Evolutionary conservation across 371 early-diverging fungal species (phyloP), one percentile per base, ranked within the genome.

Genomic region (Mucor sp.): DNA sequence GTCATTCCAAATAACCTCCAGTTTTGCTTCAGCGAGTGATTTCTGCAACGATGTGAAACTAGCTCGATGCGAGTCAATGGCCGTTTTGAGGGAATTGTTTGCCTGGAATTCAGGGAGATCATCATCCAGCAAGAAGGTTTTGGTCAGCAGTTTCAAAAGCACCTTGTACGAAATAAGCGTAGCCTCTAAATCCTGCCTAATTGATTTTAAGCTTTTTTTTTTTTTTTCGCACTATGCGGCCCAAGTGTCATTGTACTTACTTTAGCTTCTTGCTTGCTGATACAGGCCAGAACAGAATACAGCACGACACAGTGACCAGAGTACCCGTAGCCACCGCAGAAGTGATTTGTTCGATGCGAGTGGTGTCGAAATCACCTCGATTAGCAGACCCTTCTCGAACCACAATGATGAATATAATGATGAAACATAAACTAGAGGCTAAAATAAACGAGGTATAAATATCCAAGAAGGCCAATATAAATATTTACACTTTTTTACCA

Each of bases 61-160:
- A 19, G 83, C 75, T 17, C 90, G 83, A 53, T 93, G 92, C 0
- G 85, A 77, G 33, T 82, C 81, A 56, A 88, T 84, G 56, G 88
- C 80, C 8, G 81, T 73, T 69, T 86, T 84, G 7, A 87, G 70
- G 6, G 85, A 75, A 23, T 66, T 64, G 35, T 84, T 80, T n/a
- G 84, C 76, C 35, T 77, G 70, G 62, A 84, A 81, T 63, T 86
- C 78, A 23, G 89, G 82, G 8, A 83, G 65, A 63, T 85, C 84
- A 8, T 80, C 80, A 64, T 90, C 91, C 53, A 91, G 65, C 19
- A 91, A 70, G 58, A 91, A 91, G 1, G 89, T 88, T 71, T 89
- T 89, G 21, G 88, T 88, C 47, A 90, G 62, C 19, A 87, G 69
- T 65, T 86, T 85, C 63, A 90, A 70, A 14, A 89, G 67, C 1